A percentile compares a stretch with the other conserved stretches of the same genome.
phyloP scores from a whole-genome alignment of 73 alveolate species.

The Paramecium octaurelia region DNA sequence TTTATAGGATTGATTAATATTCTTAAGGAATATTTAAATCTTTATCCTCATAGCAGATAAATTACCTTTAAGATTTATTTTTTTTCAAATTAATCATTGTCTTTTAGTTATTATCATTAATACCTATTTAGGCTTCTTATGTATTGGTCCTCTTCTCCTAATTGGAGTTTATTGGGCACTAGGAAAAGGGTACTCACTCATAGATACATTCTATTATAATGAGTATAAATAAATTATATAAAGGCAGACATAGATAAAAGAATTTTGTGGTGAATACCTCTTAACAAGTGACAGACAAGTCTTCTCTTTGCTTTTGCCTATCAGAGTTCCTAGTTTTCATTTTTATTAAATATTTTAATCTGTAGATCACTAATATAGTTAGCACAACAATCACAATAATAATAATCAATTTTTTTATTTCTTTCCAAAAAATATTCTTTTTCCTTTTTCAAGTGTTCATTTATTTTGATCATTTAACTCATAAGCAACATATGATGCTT shows the following conservation, averaged over 20 bases:
- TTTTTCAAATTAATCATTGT: conserved; percentile 11
- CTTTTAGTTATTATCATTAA: neutral
- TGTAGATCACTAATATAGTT: neutral
- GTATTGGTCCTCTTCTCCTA: neutral
- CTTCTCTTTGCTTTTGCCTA: neutral
- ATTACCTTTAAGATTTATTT: neutral
- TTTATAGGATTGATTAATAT: neutral
- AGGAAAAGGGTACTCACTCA: neutral
- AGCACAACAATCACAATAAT: neutral
- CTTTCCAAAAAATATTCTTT: neutral
- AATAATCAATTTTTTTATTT: neutral
- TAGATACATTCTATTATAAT: neutral
- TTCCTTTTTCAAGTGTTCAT: neutral
- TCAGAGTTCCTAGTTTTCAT: conserved; percentile 6
- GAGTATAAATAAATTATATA: neutral
- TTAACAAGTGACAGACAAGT: neutral
- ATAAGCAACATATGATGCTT: neutral
- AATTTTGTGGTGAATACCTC: neutral
- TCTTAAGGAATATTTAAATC: conserved; percentile 18
- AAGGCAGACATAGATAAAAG: neutral
- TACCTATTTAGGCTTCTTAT: neutral
- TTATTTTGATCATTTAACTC: no score
- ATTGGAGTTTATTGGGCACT: neutral
- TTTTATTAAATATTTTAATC: neutral
- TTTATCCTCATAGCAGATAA: neutral